Base-by-base conservation (phyloP, 208 protist species). In the Trypanosoma vivax region DNA sequence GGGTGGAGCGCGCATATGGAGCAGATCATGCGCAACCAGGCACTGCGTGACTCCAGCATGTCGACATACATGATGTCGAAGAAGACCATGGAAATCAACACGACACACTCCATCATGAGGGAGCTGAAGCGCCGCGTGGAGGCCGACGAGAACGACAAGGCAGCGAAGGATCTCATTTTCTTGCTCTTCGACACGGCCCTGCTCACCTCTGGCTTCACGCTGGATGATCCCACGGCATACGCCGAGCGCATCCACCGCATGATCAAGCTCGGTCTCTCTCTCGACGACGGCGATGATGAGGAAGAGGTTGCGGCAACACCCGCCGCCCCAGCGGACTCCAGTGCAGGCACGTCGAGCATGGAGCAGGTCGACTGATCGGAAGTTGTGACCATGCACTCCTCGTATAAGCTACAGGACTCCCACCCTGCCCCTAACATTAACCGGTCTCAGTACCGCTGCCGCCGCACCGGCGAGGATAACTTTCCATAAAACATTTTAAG, bases 21-120 rank as follows among this genome's bases (percentile, higher is more conserved):
- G 81, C 76, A 98, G 65, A 99, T 99, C 84, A 99, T 99, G 97
- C 98, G 98, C 74, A 96, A 97, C 56, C 98, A 99, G 86, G 97
- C 98, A 6, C 88, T 99, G 11, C 82, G 95, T 70, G 97, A 99
- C 70, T 87, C 73, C 25, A 88, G 82, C 58, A 97, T 98, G 91
- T 85, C 85, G 5, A 75, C 73, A 38, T 98, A 98, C 87, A 99
- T 99, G 97, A 75, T 83, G 25, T 95, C 88, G 19, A 99, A 99
- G 85, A 99, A 99, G 89, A 99, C 95, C 25, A 75, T 99, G 57
- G 98, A 99, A 87, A 81, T 99, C 75, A 99, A 99, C 87, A 90
- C 97, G 23, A 60, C 89, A 30, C 92, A 99, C 81, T 25, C 90
- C 29, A 99, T 99, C 71, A 81, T 99, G 42, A 78, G 76, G 52